A percentile compares a stretch with the other conserved stretches of the same genome.
These are phyloP conservation scores for Metschnikowia anglica DNA, from an alignment of 805 yeast genomes.

Conservation along the genomic window DNA sequence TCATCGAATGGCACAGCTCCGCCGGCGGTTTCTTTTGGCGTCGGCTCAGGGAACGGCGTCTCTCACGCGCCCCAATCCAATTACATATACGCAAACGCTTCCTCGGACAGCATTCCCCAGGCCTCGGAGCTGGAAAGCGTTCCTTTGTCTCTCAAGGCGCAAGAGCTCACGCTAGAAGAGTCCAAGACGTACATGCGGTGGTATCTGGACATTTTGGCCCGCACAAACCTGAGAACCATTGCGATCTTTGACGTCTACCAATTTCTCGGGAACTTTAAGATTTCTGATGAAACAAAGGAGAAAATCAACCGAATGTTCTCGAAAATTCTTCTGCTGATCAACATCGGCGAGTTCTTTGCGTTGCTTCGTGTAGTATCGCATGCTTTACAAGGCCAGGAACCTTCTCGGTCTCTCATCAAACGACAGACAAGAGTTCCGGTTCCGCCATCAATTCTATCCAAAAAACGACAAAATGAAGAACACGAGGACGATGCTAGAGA, in stretches of 20 bases:
- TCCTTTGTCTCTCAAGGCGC: slow-evolving; percentile 63
- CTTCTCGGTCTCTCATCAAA: slow-evolving; percentile 53
- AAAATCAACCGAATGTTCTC: slow-evolving; percentile 52
- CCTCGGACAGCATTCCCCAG: not conserved
- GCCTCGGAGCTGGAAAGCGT: slow-evolving; percentile 23
- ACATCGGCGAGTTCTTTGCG: slow-evolving; percentile 90
- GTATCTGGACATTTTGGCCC: slow-evolving; percentile 81
- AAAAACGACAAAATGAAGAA: slow-evolving; percentile 53
- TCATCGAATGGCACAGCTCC: slow-evolving; percentile 11
- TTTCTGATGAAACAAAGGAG: slow-evolving; percentile 51
- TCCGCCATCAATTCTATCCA: slow-evolving; percentile 75
- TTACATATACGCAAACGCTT: not conserved
- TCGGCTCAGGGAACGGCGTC: not conserved
- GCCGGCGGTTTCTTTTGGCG: slow-evolving; percentile 19
- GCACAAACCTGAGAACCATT: slow-evolving; percentile 66
- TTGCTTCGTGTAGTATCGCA: slow-evolving; percentile 78
- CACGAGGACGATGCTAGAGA: slow-evolving; percentile 26
- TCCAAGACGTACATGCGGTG: slow-evolving; percentile 84
- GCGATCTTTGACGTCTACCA: slow-evolving; percentile 73
- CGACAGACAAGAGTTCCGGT: slow-evolving; percentile 65
- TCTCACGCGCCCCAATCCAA: not conserved
- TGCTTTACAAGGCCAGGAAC: slow-evolving; percentile 53
- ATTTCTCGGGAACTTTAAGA: slow-evolving; percentile 75
- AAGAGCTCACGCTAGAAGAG: slow-evolving; percentile 74
- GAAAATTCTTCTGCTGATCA: slow-evolving; percentile 55